Evolutionary conservation across 1,139 yeast species (phyloP), one percentile per base, ranked within the genome.

Genomic region (Magnusiomyces paraingens): DNA sequence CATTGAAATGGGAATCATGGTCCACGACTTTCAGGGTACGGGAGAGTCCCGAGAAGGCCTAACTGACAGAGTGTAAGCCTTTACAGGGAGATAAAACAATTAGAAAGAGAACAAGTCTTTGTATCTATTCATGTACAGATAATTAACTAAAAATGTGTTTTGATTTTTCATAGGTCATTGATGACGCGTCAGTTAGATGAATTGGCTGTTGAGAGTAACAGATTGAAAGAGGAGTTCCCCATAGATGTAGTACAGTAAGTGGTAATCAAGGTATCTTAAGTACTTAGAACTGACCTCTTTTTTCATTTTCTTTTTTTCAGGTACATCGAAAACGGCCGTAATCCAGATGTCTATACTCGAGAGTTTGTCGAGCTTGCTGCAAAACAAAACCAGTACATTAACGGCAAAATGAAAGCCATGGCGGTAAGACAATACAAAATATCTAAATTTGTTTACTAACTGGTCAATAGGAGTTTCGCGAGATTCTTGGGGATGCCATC

Each of bases 291-390:
- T 38, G 15, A 15, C 45, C 22, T 4, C 5, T 18, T n/a, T 14
- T 21, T 22, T 52, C 3, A 18, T 20, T 11, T 32, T 18, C 29
- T 45, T 45, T 41, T 18, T 39, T 18, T 1, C 17, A 53, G 54
- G 52, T 73, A 93, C 66, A 88, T 93, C 48, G 98, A 93, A 66
- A 95, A 90, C 64, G 99, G 99, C 1, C 76, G 99, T 61, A 93
- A 93, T 66, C 99, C 99, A 0, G 98, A 93, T 66, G 91, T 93
- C 49, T 93, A 93, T 69, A 90, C 98, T 0, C 78, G 99, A 66
- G 99, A 94, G 70, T 93, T 93, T 70, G 89, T 91, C 11, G 99
- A 93, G 68, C 88, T 93, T 46, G 86, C 93, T 20, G 84, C 91
- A 32, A 84, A 88, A 62, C 84, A 90, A 57, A 93, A 93, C 67